Conservation (phyloP, 441 rosid genomes). For the Syzygium syzygioides region DNA sequence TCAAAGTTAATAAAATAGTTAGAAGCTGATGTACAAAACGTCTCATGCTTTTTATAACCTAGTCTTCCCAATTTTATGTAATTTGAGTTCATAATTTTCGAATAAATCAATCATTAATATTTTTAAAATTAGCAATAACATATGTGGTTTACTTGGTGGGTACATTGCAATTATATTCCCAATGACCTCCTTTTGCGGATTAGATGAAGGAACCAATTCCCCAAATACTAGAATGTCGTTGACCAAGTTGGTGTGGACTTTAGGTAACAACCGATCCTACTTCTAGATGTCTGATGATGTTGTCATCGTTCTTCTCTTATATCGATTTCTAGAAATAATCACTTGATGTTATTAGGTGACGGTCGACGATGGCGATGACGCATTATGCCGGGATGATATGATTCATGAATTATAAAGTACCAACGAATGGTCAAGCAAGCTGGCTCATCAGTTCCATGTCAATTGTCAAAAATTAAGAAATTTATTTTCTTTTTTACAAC, state of each 20-base stretch:
- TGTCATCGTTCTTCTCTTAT: neutral
- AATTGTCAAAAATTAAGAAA: neutral
- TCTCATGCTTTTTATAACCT: neutral
- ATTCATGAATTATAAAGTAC: neutral
- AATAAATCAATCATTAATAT: neutral
- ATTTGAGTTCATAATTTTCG: neutral
- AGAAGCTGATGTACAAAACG: neutral
- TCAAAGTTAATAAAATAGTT: neutral
- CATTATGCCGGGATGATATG: neutral
- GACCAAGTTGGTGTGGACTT: slow-evolving; percentile 4
- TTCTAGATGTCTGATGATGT: neutral
- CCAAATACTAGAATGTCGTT: neutral
- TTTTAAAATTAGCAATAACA: neutral
- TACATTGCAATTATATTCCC: neutral
- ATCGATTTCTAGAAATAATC: neutral
- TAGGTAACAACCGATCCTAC: slow-evolving; percentile 6
- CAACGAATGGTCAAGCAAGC: neutral
- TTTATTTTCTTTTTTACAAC: neutral
- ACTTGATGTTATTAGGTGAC: neutral
- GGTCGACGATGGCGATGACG: neutral
- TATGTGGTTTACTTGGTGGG: neutral
- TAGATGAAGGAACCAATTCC: neutral
- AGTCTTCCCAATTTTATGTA: neutral
- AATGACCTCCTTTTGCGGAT: neutral
- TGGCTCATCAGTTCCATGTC: neutral